Percentiles rank a stretch among this genome's conserved stretches.
phyloP scores from a whole-genome alignment of 768 basidiomycete genomes.

The Cyclocybe cylindracea region DNA sequence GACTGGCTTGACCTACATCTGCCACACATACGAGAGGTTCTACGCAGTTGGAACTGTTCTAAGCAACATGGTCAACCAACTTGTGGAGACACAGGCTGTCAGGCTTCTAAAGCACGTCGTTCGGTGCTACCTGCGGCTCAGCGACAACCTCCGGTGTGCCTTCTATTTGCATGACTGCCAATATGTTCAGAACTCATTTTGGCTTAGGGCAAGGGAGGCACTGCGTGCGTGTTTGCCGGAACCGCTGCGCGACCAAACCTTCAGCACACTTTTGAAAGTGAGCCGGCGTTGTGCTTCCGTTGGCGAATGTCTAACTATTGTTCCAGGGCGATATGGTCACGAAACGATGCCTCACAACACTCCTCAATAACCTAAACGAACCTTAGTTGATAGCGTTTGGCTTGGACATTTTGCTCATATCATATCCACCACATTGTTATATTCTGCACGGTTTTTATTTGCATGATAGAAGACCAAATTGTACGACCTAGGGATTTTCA shows the following conservation, averaged over 20 bases:
- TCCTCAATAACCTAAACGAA: conserved; percentile 86
- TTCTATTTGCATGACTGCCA: conserved; percentile 8
- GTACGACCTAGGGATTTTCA: conserved; percentile 28
- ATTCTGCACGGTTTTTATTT: conserved; percentile 29
- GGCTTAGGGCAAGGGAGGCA: conserved; percentile 86
- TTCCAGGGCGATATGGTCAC: conserved; percentile 95
- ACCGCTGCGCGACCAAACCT: conserved; percentile 92
- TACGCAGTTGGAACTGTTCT: conserved; percentile 98
- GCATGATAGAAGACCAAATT: conserved; percentile 32
- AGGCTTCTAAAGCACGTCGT: conserved; percentile 97
- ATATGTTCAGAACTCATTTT: conserved; percentile 10
- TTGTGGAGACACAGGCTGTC: conserved; percentile 98
- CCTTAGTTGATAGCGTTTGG: conserved; percentile 37
- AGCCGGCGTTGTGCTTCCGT: conserved; percentile 9
- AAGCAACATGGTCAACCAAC: conserved; percentile 97
- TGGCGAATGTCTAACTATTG: conserved; percentile 13
- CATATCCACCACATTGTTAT: conserved; percentile 30
- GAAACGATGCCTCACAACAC: conserved; percentile 87
- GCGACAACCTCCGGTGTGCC: conserved; percentile 88
- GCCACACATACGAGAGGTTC: conserved; percentile 99
- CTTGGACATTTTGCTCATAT: conserved; percentile 22
- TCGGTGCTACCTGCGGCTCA: conserved; percentile 92
- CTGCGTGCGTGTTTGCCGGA: conserved; percentile 94
- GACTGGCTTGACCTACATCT: conserved; percentile 96
- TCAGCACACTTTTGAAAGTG: conserved; percentile 88